Percentiles rank a stretch among this genome's conserved stretches.
Conservation (phyloP, 2,329 filamentous ascomycete genomes). For the Neoarthrinium moseri region DNA sequence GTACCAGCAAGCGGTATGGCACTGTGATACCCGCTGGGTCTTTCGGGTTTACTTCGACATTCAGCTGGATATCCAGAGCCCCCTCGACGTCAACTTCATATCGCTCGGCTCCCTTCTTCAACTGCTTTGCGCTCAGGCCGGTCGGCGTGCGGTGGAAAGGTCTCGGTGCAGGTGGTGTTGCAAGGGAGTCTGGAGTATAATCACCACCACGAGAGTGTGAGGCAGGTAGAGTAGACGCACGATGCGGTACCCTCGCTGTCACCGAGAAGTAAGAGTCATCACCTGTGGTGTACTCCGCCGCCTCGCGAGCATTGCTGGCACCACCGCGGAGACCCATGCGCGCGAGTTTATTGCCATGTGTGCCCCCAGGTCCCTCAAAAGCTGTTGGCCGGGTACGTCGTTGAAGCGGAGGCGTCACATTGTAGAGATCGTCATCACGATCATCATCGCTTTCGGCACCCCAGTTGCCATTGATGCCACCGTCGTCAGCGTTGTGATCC, state of each 20-base stretch:
- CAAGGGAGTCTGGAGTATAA: conserved; percentile 8
- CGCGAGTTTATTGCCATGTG: conserved; percentile 11
- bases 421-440: conserved; percentile 30
- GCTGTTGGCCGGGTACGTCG: conserved; percentile 9
- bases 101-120: conserved; percentile 49
- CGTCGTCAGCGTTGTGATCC: conserved; percentile 40
- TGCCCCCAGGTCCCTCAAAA: conserved; percentile 12
- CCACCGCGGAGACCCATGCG: conserved; percentile 30
- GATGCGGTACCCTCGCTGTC: conserved; percentile 36
- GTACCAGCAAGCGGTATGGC: conserved; percentile 84
- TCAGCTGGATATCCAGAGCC: conserved; percentile 82
- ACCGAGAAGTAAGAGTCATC: conserved; percentile 55
- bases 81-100: conserved; percentile 74
- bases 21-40: conserved; percentile 87
- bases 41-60: conserved; percentile 81
- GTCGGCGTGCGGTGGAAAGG: conserved; percentile 71
- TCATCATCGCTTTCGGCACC: conserved; percentile 43
- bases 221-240: conserved; percentile 23
- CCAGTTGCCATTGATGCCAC: conserved; percentile 56
- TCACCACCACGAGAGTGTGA: conserved; percentile 12
- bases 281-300: conserved; percentile 49
- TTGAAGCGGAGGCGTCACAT: conserved; percentile 15
- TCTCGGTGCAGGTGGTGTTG: conserved; percentile 13
- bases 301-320: conserved; percentile 36
- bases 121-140: conserved; percentile 61